Evolutionary conservation across 176 grass and related monocot species (phyloP).

Genomic region (Juncus effusus): DNA sequence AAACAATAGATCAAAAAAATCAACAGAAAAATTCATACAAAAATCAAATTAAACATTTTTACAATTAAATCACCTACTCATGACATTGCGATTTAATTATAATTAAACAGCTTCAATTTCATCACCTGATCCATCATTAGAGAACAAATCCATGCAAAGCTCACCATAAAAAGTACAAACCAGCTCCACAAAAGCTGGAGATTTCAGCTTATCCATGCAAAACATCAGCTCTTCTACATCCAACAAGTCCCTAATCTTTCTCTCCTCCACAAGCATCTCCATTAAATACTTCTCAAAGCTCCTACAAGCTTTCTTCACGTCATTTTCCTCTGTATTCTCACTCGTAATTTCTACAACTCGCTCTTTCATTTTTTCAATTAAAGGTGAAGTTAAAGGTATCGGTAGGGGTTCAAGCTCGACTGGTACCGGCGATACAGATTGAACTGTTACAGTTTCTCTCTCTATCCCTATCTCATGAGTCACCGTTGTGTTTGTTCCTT

Average conservation of each 20-base stretch:
- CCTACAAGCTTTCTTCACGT: constrained; percentile 51
- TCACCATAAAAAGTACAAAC: constrained; percentile 75
- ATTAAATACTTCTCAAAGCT: constrained; percentile 71
- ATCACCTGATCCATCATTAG: neutral
- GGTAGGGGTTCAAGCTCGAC: neutral
- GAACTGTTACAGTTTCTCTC: constrained; percentile 17
- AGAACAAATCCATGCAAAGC: constrained; percentile 77
- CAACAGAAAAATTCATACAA: no score
- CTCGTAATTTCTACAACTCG: neutral
- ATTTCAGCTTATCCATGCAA: constrained; percentile 55
- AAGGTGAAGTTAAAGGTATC: constrained; percentile 13
- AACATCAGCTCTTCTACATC: constrained; percentile 77
- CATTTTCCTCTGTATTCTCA: neutral
- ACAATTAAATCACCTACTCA: no score
- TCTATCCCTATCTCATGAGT: neutral
- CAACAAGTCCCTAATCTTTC: constrained; percentile 69
- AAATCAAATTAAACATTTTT: no score
- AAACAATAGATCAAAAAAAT: no score
- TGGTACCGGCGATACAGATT: constrained; percentile 5
- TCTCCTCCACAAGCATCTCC: constrained; percentile 81
- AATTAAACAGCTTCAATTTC: no score
- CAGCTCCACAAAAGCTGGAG: constrained; percentile 59
- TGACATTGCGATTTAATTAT: no score
- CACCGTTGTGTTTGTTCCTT: constrained; percentile 10
- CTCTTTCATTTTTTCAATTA: neutral